These are phyloP conservation scores for Euphorbia celastroides DNA, from an alignment of 441 rosid genomes.

Conservation along the genomic window DNA sequence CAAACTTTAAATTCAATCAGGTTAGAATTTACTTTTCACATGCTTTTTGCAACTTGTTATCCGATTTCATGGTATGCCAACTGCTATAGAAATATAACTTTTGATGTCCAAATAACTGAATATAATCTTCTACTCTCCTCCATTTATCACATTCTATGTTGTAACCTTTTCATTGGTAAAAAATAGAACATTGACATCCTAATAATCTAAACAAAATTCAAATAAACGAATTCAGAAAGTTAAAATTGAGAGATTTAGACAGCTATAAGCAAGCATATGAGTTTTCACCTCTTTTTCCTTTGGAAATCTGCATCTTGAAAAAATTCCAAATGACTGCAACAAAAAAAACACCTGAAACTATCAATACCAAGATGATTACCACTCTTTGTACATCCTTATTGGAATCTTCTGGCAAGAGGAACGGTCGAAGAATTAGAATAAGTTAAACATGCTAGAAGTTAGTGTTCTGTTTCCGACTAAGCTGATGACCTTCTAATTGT, in stretches of 20 bases:
- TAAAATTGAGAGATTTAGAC: not conserved
- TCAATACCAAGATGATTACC: conserved; percentile 8
- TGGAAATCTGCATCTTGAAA: conserved; percentile 5
- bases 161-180: not conserved
- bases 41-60: not conserved
- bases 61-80: not conserved
- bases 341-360: conserved; percentile 9
- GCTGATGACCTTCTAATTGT: not conserved
- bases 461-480: not conserved
- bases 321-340: not conserved
- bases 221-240: not conserved
- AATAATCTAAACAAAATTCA: not conserved
- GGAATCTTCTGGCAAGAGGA: not conserved
- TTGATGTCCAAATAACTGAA: not conserved
- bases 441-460: not conserved
- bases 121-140: not conserved
- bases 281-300: not conserved
- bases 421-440: not conserved
- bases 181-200: not conserved
- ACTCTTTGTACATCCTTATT: not conserved
- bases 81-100: too few species aligned
- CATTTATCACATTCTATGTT: not conserved
- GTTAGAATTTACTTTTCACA: not conserved
- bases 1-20: not conserved
- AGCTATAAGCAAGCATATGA: not conserved